Evolutionary conservation across 306 rosid genomes (phyloP).

Genomic region (Dryas octopetala): DNA sequence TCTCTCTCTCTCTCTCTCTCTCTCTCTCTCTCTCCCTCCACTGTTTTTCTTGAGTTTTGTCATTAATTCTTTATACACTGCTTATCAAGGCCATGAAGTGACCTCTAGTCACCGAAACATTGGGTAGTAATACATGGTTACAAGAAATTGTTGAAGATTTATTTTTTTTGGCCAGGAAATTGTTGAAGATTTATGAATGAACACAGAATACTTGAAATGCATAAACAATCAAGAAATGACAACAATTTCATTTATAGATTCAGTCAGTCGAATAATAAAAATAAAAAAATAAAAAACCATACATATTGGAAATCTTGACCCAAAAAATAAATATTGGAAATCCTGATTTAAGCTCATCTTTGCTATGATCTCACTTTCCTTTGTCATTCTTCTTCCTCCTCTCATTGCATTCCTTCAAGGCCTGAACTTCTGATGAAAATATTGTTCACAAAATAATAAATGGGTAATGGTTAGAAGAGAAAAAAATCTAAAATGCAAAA

Average conservation of each 20-base stretch:
- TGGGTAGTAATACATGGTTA: neutral
- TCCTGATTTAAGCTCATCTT: conserved; percentile 7
- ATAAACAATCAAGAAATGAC: neutral
- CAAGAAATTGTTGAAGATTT: neutral
- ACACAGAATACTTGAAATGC: neutral
- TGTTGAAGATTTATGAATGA: neutral
- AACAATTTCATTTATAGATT: neutral
- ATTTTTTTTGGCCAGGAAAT: no score
- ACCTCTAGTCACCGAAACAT: neutral
- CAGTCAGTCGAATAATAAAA: neutral
- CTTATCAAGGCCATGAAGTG: neutral
- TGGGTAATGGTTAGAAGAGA: neutral
- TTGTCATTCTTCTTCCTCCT: conserved; percentile 43
- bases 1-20: no score
- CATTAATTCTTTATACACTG: no score
- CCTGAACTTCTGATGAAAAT: conserved; percentile 49
- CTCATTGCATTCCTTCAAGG: conserved; percentile 72
- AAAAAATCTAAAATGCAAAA: neutral
- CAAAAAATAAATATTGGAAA: neutral
- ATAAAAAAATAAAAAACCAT: neutral
- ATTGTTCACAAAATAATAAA: neutral
- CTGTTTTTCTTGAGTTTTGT: no score
- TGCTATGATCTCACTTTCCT: conserved; percentile 27
- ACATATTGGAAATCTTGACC: neutral
- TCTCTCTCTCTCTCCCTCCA: no score